A percentile compares a stretch with the other conserved stretches of the same genome.
Conservation (phyloP, 208 protist species). For the Trichomonas gallinae region DNA sequence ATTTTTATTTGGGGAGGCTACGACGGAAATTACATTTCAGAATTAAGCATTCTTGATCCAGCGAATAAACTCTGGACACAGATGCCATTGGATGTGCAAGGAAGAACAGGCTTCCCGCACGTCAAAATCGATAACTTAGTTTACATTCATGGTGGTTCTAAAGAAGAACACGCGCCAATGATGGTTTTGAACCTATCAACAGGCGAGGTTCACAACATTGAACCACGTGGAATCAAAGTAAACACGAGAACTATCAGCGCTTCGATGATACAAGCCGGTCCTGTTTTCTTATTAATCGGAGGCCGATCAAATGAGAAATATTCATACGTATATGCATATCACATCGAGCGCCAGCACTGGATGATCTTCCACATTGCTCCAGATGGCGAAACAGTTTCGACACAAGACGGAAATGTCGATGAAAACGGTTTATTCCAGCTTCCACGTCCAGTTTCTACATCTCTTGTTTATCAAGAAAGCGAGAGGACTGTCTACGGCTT, state of each 20-base stretch:
- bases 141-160: neutral
- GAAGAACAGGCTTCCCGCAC: neutral
- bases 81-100: neutral
- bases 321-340: neutral
- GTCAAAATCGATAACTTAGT: neutral
- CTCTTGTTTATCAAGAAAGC: neutral
- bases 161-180: neutral
- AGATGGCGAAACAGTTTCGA: conserved; percentile 11
- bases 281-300: neutral
- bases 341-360: neutral
- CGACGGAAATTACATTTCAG: neutral
- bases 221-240: neutral
- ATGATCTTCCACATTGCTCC: neutral
- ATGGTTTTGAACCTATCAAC: neutral
- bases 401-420: neutral
- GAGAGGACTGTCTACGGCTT: neutral
- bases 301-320: neutral
- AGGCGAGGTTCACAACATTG: neutral
- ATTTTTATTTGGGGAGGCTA: neutral
- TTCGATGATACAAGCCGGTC: neutral
- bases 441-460: neutral
- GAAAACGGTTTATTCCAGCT: neutral
- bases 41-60: neutral
- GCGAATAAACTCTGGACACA: neutral
- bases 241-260: neutral